Evolutionary conservation across 2,329 filamentous ascomycete species (phyloP).

Genomic region (Leptodontidium sp.): DNA sequence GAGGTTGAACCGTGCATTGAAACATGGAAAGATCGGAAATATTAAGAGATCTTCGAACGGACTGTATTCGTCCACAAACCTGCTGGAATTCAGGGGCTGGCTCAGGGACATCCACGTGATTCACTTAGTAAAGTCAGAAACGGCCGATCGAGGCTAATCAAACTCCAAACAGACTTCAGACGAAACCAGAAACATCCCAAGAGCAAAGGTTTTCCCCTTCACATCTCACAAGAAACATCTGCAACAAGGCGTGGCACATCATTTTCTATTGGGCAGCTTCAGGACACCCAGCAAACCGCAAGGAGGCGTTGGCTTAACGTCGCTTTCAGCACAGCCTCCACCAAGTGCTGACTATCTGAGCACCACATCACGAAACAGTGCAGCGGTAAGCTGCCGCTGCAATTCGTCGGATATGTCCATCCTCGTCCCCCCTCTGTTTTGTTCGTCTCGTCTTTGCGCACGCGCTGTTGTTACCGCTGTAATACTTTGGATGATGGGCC

Average conservation of each 20-base stretch:
- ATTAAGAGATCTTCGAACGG: not conserved
- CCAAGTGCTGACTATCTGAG: not conserved
- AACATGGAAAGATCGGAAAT: too few relatives aligned
- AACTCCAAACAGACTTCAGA: slow-evolving; percentile 23
- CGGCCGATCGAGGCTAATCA: not conserved
- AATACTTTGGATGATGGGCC: not conserved
- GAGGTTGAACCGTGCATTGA: too few relatives aligned
- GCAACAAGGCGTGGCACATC: not conserved
- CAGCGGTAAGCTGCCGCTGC: slow-evolving; percentile 10
- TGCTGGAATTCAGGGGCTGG: not conserved
- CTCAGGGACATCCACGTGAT: not conserved
- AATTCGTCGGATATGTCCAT: slow-evolving; percentile 9
- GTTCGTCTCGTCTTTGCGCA: slow-evolving; percentile 1
- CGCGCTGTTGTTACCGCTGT: slow-evolving; percentile 9
- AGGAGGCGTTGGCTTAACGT: not conserved
- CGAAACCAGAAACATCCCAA: slow-evolving; percentile 17
- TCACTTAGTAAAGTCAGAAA: not conserved
- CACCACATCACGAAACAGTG: slow-evolving; percentile 6
- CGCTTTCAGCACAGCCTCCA: slow-evolving; percentile 21
- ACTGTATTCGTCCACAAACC: not conserved
- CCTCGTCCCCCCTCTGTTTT: not conserved
- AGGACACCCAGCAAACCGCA: not conserved
- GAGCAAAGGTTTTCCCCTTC: slow-evolving; percentile 4
- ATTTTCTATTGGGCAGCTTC: not conserved
- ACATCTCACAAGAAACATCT: not conserved